Conservation (phyloP, 176 grass and related monocot genomes). For the Triticum dicoccoides region DNA sequence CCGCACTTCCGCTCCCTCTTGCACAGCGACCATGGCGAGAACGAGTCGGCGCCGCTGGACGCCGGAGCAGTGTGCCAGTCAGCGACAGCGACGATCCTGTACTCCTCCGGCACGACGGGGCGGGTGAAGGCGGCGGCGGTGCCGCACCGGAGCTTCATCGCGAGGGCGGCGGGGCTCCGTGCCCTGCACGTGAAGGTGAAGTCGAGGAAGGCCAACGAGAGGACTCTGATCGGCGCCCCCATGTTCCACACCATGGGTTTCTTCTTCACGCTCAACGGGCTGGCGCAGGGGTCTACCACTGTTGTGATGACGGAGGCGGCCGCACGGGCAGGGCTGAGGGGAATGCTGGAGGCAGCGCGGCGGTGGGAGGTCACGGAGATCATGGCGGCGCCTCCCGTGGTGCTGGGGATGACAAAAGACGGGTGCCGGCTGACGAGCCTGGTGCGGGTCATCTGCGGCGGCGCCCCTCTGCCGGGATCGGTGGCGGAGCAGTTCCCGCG, state of each 20-base stretch:
- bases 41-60: neutral
- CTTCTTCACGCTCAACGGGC: conserved; percentile 22
- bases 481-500: conserved; percentile 32
- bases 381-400: conserved; percentile 52
- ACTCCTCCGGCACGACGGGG: conserved; percentile 68
- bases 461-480: conserved; percentile 33
- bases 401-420: conserved; percentile 38
- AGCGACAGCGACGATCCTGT: conserved; percentile 61
- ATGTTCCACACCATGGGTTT: conserved; percentile 80
- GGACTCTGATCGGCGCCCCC: conserved; percentile 26
- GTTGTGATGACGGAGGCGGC: conserved; percentile 34
- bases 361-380: conserved; percentile 39
- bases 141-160: conserved; percentile 59
- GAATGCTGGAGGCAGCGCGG: conserved; percentile 39
- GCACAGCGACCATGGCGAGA: neutral
- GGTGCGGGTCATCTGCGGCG: conserved; percentile 38
- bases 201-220: neutral
- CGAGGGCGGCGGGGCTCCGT: conserved; percentile 30
- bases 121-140: conserved; percentile 57
- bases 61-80: conserved; percentile 36
- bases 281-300: conserved; percentile 42
- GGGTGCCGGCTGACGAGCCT: neutral
- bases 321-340: neutral
- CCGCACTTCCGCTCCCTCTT: conserved; percentile 39
- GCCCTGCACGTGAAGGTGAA: neutral